These are phyloP conservation scores for Aspergillus taichungensis DNA, from an alignment of 495 filamentous ascomycete species.

Conservation along the genomic window DNA sequence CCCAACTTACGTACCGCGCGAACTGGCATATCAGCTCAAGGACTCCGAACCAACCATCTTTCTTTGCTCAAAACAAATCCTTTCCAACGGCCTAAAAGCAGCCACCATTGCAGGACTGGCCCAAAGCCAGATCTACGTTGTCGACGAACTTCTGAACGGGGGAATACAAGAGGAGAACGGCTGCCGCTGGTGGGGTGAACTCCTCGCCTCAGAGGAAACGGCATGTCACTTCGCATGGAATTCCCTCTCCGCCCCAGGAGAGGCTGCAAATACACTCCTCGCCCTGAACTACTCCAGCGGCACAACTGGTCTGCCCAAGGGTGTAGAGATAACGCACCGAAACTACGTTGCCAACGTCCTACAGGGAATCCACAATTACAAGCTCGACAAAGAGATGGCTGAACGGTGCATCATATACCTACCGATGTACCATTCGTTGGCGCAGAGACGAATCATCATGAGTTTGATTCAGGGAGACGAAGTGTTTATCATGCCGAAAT, in stretches of 20 bases:
- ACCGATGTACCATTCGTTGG: constrained; percentile 68
- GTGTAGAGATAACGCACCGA: constrained; percentile 67
- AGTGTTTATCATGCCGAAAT: constrained; percentile 67
- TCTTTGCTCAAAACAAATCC: constrained; percentile 41
- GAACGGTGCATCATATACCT: constrained; percentile 43
- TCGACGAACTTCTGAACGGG: constrained; percentile 36
- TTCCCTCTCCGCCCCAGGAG: constrained; percentile 24
- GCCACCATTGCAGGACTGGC: constrained; percentile 31
- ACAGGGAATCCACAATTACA: constrained; percentile 39
- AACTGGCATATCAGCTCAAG: constrained; percentile 65
- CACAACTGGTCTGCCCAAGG: constrained; percentile 78
- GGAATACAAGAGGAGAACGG: constrained; percentile 26
- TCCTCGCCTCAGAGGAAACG: constrained; percentile 36
- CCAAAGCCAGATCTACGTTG: constrained; percentile 37
- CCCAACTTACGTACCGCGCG: constrained; percentile 60
- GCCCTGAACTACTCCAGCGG: constrained; percentile 68
- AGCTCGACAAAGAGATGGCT: constrained; percentile 27
- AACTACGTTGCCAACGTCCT: constrained; percentile 65
- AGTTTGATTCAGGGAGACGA: constrained; percentile 31
- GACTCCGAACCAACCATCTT: constrained; percentile 60
- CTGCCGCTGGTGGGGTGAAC: constrained; percentile 41
- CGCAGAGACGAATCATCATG: constrained; percentile 41
- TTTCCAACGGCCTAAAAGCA: constrained; percentile 37
- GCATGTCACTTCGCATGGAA: constrained; percentile 39
- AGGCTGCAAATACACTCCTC: constrained; percentile 30